Base-by-base conservation (phyloP, 306 rosid species). In the Cyamopsis tetragonoloba region DNA sequence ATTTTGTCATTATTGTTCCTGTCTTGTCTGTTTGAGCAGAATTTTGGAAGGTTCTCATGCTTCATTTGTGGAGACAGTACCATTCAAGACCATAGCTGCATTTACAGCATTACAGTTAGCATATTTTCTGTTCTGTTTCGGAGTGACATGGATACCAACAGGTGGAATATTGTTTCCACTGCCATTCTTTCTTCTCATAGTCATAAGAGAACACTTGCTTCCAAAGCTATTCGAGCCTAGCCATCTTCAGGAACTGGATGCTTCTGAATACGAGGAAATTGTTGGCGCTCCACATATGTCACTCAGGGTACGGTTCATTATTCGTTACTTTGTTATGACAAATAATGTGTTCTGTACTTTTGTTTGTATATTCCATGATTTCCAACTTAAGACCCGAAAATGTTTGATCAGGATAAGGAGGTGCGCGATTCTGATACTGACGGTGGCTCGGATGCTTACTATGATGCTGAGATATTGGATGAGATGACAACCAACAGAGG, bases 91-190 rank as follows among this genome's bases (percentile, higher is more conserved):
- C 85, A 89, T 84, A 18, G 89, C 91, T 15, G 74, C 62, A 32
- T 92, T 92, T 78, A 92, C 96, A 30, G 50, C 76, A 44, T 64
- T 92, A 44, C 98, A 92, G 72, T 22, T 85, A 5, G 79, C 71
- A 37, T 92, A 92, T 81, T 76, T 92, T 50, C 68, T 81, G 56
- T 8, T 87, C 14, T 92, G 98, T 70, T 89, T 55, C 5, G 98
- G 92, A 1, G 77, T 87, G 66, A 92, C 95, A 47, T 87, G 95
- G 95, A 84, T 92, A 71, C 98, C 98, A 3, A 20, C 87, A 7
- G 95, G 92, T 28, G 98, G 98, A 71, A 85, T 89, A 54, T 75
- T 92, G 85, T 92, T 92, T 72, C 98, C 98, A 0, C 35, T 89
- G 48, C 96, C 93, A 10, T 92, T 89, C 82, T 89, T 92, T 83